Conservation (phyloP, 2,329 filamentous ascomycete genomes). For the Leptographium procerum region DNA sequence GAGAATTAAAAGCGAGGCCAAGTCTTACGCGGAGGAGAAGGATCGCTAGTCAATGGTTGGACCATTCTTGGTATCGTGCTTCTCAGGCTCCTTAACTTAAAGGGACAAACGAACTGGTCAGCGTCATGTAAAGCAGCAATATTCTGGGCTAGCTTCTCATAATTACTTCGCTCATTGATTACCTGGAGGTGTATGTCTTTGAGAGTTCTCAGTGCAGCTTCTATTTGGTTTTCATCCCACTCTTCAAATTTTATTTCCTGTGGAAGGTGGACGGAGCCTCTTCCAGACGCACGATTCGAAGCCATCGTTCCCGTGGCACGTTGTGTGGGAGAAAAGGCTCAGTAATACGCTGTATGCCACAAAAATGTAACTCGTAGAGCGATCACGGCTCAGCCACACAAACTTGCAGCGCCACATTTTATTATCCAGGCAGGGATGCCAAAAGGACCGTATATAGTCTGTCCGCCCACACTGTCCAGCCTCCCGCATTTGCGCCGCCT, state of each 20-base stretch:
- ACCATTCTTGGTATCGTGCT: constrained; percentile 38
- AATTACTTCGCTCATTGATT: constrained; percentile 11
- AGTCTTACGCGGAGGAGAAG: constrained; percentile 36
- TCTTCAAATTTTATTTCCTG: constrained; percentile 17
- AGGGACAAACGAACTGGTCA: not conserved
- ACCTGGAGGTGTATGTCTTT: constrained; percentile 45
- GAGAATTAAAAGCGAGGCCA: not conserved
- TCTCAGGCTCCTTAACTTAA: constrained; percentile 34
- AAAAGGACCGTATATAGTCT: constrained; percentile 12
- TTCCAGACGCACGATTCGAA: constrained; percentile 3
- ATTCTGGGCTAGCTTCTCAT: not conserved
- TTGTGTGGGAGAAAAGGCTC: not conserved
- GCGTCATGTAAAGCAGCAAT: not conserved
- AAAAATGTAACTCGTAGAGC: not conserved
- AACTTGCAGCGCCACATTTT: not conserved
- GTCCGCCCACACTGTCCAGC: constrained; percentile 14
- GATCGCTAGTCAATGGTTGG: constrained; percentile 37
- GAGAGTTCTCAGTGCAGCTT: constrained; percentile 36
- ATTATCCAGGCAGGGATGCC: not conserved
- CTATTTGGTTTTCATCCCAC: constrained; percentile 38
- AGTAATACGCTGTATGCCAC: too few relatives aligned
- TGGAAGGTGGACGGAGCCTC: not conserved
- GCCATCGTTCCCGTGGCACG: constrained; percentile 5
- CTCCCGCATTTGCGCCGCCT: constrained; percentile 9
- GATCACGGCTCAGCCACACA: not conserved